Evolutionary conservation across 129 eudicot species (phyloP), one percentile per base, ranked within the genome.

Genomic region (Escallonia rubra): DNA sequence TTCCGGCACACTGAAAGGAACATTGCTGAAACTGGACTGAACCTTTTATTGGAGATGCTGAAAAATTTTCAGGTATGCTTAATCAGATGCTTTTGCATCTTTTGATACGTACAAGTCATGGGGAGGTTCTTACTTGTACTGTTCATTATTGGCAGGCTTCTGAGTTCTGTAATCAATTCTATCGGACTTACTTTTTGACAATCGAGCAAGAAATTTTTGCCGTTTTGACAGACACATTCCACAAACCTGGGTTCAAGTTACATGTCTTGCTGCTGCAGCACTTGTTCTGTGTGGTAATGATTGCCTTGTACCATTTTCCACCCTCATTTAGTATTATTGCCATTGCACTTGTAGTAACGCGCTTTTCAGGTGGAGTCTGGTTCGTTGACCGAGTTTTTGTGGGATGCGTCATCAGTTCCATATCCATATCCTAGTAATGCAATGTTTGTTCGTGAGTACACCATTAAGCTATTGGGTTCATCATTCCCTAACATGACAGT

Each of bases 181-280:
- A 82, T 66, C 82, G 97, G 72, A 87, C 93, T 15, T 94, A 94
- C 64, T 90, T 87, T 76, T 72, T 87, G 85, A 76, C 82, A 56
- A 94, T 94, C 43, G 99, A 84, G 83, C 97, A 90, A 87, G 99
- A 94, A 67, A 89, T 94, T 10, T 94, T 94, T 83, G 99, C 99
- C 59, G 99, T 94, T 50, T 74, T 94, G 71, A 94, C 99, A 4
- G 99, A 94, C 81, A 94, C 99, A 41, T 94, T 94, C 50, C 99
- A 94, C 64, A 94, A 94, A 71, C 99, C 97, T 44, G 99, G 99
- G 45, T 94, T 94, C 69, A 94, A 94, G 81, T 71, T 94, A 79
- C 99, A 94, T 34, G 97, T 94, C 13, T 67, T 83, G 75, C 97
- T 94, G 82, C 84, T 94, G 61, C 99, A 90, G 70, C 85, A 87